Base-by-base conservation (phyloP, 129 eudicot species). In the Flaveria sonorensis region DNA sequence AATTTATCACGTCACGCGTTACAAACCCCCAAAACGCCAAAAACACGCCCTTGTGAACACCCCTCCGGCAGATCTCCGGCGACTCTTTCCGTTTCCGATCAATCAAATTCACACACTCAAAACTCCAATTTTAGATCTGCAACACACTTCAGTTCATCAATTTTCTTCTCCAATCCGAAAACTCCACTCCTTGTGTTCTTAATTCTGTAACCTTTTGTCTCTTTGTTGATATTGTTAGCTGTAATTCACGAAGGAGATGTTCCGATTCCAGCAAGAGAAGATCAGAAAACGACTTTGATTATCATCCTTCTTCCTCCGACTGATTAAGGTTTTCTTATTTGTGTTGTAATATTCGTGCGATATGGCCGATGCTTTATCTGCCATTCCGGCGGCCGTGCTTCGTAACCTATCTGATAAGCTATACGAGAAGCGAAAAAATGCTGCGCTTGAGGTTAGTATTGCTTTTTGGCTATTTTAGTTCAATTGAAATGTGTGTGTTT, bases 381-480 rank as follows among this genome's bases (percentile, higher is more conserved):
- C 88, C 67, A 80, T 92, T 79, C 97, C 98, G 18, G 86, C 98
- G 0, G 77, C 88, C 32, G 95, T 93, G 64, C 88, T 90, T 30
- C 92, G 96, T 16, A 90, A 93, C 80, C 88, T 93, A 24, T 82
- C 95, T 14, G 96, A 93, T 72, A 93, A 93, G 83, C 83, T 93
- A 2, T 93, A 93, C 26, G 98, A 93, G 80, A 93, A 93, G 83
- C 89, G 98, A 8, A 90, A 93, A 65, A 90, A 82, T 85, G 98
- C 98, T 64, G 97, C 98, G 14, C 85, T 90, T 30, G 97, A 93
- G 97, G 98, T 93, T 16, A 39, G 36, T 46, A 11, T 15, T 69
- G 39, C 39, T 32, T 32, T 32, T 32, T 32, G 39, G 18, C 52
- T 51, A 48, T 36, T 78, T 57, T 36, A 4, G 30, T 78, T 55